Conservation (phyloP, 2,329 filamentous ascomycete genomes). For the Trichoderma pleuroti region DNA sequence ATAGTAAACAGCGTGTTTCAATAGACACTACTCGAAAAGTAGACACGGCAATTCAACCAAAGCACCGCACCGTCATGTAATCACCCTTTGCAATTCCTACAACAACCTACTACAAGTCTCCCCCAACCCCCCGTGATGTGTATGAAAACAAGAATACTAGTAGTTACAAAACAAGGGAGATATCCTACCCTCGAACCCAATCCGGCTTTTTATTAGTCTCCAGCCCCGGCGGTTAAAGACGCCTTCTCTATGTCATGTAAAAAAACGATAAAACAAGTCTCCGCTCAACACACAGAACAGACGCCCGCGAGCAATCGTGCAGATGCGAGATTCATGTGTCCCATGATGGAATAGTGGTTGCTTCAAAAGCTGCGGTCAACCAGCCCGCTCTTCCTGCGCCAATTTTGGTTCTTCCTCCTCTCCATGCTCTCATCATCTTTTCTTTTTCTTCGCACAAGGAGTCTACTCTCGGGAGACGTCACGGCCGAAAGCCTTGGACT, state of each 20-base stretch:
- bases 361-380: background rate
- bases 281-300: slow-evolving; percentile 17
- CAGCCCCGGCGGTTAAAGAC: slow-evolving; percentile 2
- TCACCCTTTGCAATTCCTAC: background rate
- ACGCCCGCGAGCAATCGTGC: slow-evolving; percentile 16
- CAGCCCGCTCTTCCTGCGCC: slow-evolving; percentile 9
- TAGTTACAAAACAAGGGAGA: slow-evolving; percentile 12
- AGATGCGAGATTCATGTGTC: slow-evolving; percentile 1
- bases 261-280: slow-evolving; percentile 2
- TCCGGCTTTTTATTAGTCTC: slow-evolving; percentile 14
- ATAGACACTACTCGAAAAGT: background rate
- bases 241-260: slow-evolving; percentile 20
- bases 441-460: background rate
- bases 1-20: background rate
- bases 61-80: background rate
- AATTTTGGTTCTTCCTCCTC: slow-evolving; percentile 22
- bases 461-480: slow-evolving; percentile 80
- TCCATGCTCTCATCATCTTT: background rate
- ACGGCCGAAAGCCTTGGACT: slow-evolving; percentile 93
- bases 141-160: slow-evolving; percentile 14
- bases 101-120: background rate
- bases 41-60: background rate
- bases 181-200: slow-evolving; percentile 11
- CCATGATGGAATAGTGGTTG: slow-evolving; percentile 1
- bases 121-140: background rate